Base-by-base conservation (phyloP, 495 filamentous ascomycete genomes). In the Saxophila tyrrhenica region DNA sequence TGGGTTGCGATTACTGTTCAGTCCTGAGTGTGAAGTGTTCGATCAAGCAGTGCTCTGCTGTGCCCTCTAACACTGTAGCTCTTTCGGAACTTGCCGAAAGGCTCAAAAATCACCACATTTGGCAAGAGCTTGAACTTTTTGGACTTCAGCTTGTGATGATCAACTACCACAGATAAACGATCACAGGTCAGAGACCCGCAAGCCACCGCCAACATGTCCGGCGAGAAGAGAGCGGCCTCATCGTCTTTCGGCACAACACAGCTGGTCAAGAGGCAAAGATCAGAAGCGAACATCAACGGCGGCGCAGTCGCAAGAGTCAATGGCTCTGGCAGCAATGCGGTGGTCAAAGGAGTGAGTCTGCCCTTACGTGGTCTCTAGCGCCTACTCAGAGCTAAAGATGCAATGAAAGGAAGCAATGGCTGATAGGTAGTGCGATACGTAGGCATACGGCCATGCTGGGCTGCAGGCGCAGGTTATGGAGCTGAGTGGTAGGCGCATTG, bases 391-490 rank as follows among this genome's bases (percentile, higher is more conserved):
- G 64, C 64, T 65, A 59, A 66, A 64, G 23, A 52, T 48, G 19
- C 25, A 17, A 16, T 32, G 19, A 39, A 55, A 57, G 41, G 49
- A 51, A 29, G 22, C 39, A 25, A 35, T 61, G 54, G 57, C 62
- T 70, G 65, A 70, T 68, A 35, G 21, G 23, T 45, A 29, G 22
- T 53, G 55, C 38, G 45, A 23, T 54, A 17, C 15, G 48, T 74
- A 95, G 90, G 75, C 39, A 52, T 51, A 61, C 38, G 45, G 48
- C 54, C 91, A 90, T 41, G 94, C 87, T 67, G 83, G 81, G 39
- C 78, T 97, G 7, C 84, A 94, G 66, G 86, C 92, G 46, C 91
- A 91, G 2, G 82, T 96, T 48, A 95, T 98, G 88, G 90, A 98
- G 68, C 75, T 98, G 32, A 82, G 82, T 47, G 91, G 90, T 69